Base-by-base conservation (phyloP, 2,329 filamentous ascomycete genomes). In the Septoria linicola region DNA sequence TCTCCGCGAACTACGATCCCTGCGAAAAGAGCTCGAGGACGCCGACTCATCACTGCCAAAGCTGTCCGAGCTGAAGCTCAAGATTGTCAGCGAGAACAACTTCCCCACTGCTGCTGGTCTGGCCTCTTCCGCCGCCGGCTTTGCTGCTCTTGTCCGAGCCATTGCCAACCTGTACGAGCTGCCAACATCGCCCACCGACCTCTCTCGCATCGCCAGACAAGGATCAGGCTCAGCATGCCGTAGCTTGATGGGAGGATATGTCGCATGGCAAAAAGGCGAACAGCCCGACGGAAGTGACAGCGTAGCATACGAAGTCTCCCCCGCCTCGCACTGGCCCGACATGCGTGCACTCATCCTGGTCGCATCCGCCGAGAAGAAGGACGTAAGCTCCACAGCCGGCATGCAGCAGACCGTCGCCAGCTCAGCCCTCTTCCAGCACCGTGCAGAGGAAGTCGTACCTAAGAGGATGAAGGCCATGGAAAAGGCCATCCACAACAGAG, bases 341-440 rank as follows among this genome's bases (percentile, higher is more conserved):
- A 97, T 99, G 91, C 85, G 88, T 25, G 93, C 93, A 1, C 73
- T 96, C 34, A 85, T 99, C 56, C 82, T 99, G 19, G 93, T 99
- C 2, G 92, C 87, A 47, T 92, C 86, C 51, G 91, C 91, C 0
- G 89, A 88, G 64, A 96, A 97, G 80, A 99, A 99, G 79, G 90
- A 89, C 54, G 91, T 99, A 21, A 88, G 87, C 47, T 93, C 88
- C 53, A 96, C 90, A 11, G 84, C 88, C 17, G 93, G 93, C 59
- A 99, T 99, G 93, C 95, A 99, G 73, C 88, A 90, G 68, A 99
- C 93, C 0, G 91, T 97, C 11, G 85, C 84, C 11, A 97, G 92
- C 2, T 95, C 89, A 1, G 82, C 84, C n/a, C 79, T 99, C 17
- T 97, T 97, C 76, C 75, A 83, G 59, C 81, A 85, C 60, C 82